Evolutionary conservation across 208 protist species (phyloP).

Genomic region (Leishmania tarentolae): DNA sequence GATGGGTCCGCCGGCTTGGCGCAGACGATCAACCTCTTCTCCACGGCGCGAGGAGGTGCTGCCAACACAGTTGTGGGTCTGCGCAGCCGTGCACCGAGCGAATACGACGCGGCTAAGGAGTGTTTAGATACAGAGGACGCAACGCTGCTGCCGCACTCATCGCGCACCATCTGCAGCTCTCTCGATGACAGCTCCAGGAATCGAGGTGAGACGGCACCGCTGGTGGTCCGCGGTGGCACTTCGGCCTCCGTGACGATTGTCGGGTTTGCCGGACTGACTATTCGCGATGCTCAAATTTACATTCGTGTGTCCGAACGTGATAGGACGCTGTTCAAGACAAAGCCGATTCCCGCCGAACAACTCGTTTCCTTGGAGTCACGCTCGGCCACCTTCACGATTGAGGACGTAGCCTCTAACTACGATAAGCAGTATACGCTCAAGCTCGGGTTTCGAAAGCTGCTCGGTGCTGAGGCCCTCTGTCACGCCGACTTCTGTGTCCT

Average conservation of each 20-base stretch:
- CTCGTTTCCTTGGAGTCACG: constrained; percentile 27
- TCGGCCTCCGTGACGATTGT: constrained; percentile 36
- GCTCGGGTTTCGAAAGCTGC: constrained; percentile 36
- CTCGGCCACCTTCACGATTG: constrained; percentile 28
- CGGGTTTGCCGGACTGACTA: constrained; percentile 28
- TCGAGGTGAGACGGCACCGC: background rate
- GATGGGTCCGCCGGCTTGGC: constrained; percentile 13
- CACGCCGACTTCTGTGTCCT: constrained; percentile 69
- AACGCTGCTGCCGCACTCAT: background rate
- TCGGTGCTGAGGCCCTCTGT: constrained; percentile 40
- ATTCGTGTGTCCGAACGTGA: constrained; percentile 38
- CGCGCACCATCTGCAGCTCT: background rate
- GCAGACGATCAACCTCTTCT: constrained; percentile 19
- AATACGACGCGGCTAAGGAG: background rate
- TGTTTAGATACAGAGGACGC: background rate
- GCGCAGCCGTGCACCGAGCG: background rate
- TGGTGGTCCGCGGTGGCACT: constrained; percentile 2
- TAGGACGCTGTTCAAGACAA: constrained; percentile 32
- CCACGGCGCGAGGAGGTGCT: background rate
- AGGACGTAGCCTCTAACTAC: constrained; percentile 22
- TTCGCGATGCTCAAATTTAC: constrained; percentile 38
- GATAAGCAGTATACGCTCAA: constrained; percentile 58
- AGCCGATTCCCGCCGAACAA: constrained; percentile 32
- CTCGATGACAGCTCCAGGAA: background rate
- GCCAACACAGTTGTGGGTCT: background rate